Evolutionary conservation across 495 filamentous ascomycete species (phyloP), one percentile per base, ranked within the genome.

Genomic region (Venustampulla echinocandica): DNA sequence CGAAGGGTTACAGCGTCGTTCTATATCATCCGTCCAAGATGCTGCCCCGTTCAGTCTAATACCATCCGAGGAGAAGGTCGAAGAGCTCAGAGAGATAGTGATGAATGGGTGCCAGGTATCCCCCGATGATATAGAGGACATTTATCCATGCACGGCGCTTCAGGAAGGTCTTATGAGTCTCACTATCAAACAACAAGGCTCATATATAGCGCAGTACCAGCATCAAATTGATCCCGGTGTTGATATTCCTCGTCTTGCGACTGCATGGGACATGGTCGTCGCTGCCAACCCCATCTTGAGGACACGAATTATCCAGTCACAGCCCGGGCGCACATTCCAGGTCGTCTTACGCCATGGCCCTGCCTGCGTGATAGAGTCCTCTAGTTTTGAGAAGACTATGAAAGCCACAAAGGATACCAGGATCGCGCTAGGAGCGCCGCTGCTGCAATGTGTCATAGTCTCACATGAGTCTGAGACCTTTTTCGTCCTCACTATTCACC

Each of bases 401-500:
- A 71, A 75, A 10, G 78, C 79, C 1, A n/a, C n/a, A n/a, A n/a
- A n/a, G n/a, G n/a, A n/a, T n/a, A n/a, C n/a, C n/a, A n/a, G n/a
- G n/a, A 84, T 85, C 71, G 79, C 76, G 58, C 66, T 85, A 38
- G 81, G 41, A 27, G 17, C 4, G 7, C 79, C 9, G 73, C 78
- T 13, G 70, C 73, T 46, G 70, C 74, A 21, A 74, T 65, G 18
- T 51, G 40, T 6, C 69, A 74, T 18, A 72, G 73, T 6, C 42
- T 80, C 33, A 61, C 68, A 21, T 55, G n/a, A n/a, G n/a, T 9
- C 17, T 10, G 22, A 10, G 10, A 13, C 15, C 5, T 30, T 71
- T 49, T 75, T 81, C 50, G 64, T 80, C 6, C 68, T 77, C 59
- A 82, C 77, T 2, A 70, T 80, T 37, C 80, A 84, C 46, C 81